Base-by-base conservation (phyloP, 83 land plant genomes). In the Picea abies region DNA sequence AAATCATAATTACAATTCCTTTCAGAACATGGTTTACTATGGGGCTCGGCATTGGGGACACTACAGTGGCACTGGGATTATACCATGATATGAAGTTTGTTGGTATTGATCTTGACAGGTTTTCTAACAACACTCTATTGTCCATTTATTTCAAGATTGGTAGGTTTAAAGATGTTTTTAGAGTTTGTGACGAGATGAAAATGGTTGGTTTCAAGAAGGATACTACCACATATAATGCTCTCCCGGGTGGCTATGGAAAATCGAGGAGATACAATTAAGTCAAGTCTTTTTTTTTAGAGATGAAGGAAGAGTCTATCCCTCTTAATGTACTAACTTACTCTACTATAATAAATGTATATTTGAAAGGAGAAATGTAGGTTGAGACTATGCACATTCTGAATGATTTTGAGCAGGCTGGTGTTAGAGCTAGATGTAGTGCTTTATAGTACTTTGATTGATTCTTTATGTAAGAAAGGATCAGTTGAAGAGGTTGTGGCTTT, bases 361-460 rank as follows among this genome's bases (percentile, higher is more conserved):
- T 90, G 20, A 96, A 98, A 87, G 92, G 91, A 12, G 95, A 95
- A 10, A 70, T 94, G 86, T 91, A 92, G 64, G 67, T 70, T 35
- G 97, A 98, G 47, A 97, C 99, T 12, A 89, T 88, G 85, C 85
- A 93, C 25, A 85, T 96, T 5, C 92, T 94, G 69, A 62, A 84
- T 75, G 96, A 96, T 79, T 94, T 93, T 65, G 92, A 90, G 81
- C 63, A 79, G 78, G 83, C 90, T 15, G 97, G 99, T 0, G 2
- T 78, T 98, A 76, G 91, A 98, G 87, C 90, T 94, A 47, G 99
- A 96, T 86, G 99, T 98, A 60, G 99, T 98, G 26, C 90, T 98
- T 52, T 96, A 94, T 83, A 98, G 99, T 84, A 87, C 94, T 23
- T 81, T 96, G 4, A 92, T 98, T 67, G 96, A 98, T 80, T 88